phyloP scores from a whole-genome alignment of 345 rosid genomes.

The Syzygium aromaticum region DNA sequence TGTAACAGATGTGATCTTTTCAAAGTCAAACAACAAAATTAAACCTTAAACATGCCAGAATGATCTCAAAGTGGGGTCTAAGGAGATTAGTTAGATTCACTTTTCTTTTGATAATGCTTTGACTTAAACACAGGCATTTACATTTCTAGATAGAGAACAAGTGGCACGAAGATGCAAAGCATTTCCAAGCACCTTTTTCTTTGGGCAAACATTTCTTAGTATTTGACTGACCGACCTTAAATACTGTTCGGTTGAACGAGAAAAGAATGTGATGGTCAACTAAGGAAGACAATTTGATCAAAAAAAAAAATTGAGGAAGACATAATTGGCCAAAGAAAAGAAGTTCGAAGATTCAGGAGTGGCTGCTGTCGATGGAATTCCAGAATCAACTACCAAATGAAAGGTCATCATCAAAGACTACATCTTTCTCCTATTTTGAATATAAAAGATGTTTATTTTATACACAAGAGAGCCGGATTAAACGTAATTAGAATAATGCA shows the following conservation, averaged over 20 bases:
- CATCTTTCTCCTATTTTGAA: background rate
- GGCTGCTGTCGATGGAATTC: background rate
- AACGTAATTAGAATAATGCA: background rate
- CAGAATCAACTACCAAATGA: background rate
- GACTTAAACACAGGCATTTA: background rate
- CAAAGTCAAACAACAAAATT: background rate
- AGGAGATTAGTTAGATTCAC: background rate
- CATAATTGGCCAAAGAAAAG: background rate
- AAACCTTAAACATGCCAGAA: background rate
- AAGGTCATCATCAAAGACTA: background rate
- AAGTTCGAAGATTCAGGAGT: background rate
- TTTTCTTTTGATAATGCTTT: background rate
- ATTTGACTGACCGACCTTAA: background rate
- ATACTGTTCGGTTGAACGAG: background rate
- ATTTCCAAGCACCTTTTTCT: background rate
- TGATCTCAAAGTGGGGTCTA: background rate
- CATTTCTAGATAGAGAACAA: background rate
- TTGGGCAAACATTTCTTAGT: background rate
- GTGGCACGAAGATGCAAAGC: background rate
- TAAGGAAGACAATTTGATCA: background rate
- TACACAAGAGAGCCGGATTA: background rate
- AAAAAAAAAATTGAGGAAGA: background rate
- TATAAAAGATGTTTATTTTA: background rate
- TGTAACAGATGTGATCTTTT: background rate
- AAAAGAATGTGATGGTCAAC: background rate